Base-by-base conservation (phyloP, 2,329 filamentous ascomycete genomes). In the Fusarium napiforme region DNA sequence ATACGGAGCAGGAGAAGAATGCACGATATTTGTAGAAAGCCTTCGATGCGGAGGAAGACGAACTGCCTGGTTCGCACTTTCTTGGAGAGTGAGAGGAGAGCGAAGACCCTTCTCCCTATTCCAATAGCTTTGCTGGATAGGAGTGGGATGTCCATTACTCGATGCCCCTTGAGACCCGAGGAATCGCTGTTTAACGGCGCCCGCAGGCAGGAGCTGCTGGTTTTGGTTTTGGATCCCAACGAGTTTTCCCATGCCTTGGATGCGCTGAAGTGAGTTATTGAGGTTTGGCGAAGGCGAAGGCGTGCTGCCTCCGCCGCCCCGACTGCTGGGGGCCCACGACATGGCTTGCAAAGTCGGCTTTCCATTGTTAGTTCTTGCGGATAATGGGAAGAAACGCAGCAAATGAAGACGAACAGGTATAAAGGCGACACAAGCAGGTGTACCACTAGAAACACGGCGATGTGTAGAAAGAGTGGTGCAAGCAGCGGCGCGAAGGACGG, bases 201-300 rank as follows among this genome's bases (percentile, higher is more conserved):
- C 42, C 4, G 47, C 49, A 2, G 63, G 71, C 5, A 74, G 37
- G 6, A 73, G 64, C 42, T 67, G 65, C 15, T 55, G 63, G 4
- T 39, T 56, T 11, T 30, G 30, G 26, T 10, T 19, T 12, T 23
- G 37, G 14, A 15, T n/a, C 8, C 39, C 15, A 16, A 37, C n/a
- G 19, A 71, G n/a, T 12, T 40, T 14, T 4, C 47, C 52, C 47
- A 70, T 32, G 4, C 47, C 59, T 16, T 53, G 42, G 8, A 70
- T 52, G 15, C 46, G 40, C 23, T 53, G 46, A 15, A 72, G 49
- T 6, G 69, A 69, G 10, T 46, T 69, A 23, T 34, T 42, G n/a
- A 65, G 34, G 9, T 64, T 73, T 12, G 59, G 37, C 11, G 46
- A 60, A n/a, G 59, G 37, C 11, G 46, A 60, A n/a, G 64, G 42